These are phyloP conservation scores for Neurospora sp. DNA, from an alignment of 495 filamentous ascomycete genomes.

Conservation along the genomic window DNA sequence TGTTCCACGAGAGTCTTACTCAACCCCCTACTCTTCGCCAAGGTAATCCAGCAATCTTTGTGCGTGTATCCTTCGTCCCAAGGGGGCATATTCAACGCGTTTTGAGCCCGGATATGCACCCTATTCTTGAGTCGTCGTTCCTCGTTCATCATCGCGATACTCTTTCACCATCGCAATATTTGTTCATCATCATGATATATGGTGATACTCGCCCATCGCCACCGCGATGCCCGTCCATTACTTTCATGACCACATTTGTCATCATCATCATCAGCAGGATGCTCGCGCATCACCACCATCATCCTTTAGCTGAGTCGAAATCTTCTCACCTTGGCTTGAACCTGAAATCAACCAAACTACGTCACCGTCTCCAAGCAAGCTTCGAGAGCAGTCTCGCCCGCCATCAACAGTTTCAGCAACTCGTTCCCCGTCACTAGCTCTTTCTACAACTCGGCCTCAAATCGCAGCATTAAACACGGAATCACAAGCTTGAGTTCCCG, in stretches of 20 bases:
- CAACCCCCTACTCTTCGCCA: too few species aligned
- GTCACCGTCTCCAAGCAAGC: background rate
- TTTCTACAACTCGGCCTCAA: background rate
- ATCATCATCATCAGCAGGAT: background rate
- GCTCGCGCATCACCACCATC: background rate
- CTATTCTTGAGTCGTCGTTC: too few species aligned
- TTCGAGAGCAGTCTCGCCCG: background rate
- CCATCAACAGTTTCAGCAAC: background rate
- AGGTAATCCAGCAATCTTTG: too few species aligned
- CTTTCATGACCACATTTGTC: background rate
- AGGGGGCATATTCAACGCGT: too few species aligned
- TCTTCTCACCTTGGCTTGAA: background rate
- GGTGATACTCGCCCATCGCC: background rate
- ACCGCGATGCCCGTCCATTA: too few species aligned
- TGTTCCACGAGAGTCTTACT: too few species aligned
- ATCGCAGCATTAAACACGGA: background rate
- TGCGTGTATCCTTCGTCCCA: too few species aligned
- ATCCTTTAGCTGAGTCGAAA: background rate
- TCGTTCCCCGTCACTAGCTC: background rate
- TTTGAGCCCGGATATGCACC: too few species aligned
- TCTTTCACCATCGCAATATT: too few species aligned
- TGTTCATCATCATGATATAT: too few species aligned
- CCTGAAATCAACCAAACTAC: background rate
- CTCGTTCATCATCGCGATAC: too few species aligned
- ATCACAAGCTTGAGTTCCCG: background rate